Evolutionary conservation across 2,329 filamentous ascomycete species (phyloP), one percentile per base, ranked within the genome.

Genomic region (Gnomoniopsis sp.): DNA sequence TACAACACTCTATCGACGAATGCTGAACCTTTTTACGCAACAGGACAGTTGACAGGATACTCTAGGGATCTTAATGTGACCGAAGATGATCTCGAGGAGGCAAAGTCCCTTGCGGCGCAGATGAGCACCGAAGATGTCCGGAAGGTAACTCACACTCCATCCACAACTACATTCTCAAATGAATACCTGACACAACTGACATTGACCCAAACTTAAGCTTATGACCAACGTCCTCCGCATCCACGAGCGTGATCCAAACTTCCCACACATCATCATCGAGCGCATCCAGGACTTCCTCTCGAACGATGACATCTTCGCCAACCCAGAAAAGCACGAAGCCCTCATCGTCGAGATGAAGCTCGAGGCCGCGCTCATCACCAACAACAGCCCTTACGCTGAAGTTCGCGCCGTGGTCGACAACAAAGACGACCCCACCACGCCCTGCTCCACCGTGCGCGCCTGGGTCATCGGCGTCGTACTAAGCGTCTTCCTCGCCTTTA

Each of bases 301-400:
- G 15, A 78, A 80, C 58, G 73, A 79, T 6, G 71, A 75, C 46
- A 65, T 80, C 36, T 75, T 78, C 54, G 64, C 68, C 55, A 70
- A 77, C 30, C 79, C 78, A 19, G 75, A 80, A 44, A 75, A 78
- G 63, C 72, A 83, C 61, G 71, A 75, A 59, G 72, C 77, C 12
- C 66, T 81, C 22, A 79, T 83, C 49, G 72, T 76, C 55, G 78
- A 81, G 69, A 82, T 83, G 77, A 83, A 81, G 66, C 71, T 82
- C 22, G 79, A 83, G 68, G 78, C 79, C 1, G 79, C 79, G 3
- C 72, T 83, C 58, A 80, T 83, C 61, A 80, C 75, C 50, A 79
- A 79, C 64, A 79, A 83, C 66, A 83, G 79, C 49, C 82, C 82
- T 1, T 85, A 84, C 63, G 77, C 82, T 59, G 81, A 84, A 66